phyloP scores from a whole-genome alignment of 192 early-diverging fungal species.

The Mycoemilia scoparia region DNA sequence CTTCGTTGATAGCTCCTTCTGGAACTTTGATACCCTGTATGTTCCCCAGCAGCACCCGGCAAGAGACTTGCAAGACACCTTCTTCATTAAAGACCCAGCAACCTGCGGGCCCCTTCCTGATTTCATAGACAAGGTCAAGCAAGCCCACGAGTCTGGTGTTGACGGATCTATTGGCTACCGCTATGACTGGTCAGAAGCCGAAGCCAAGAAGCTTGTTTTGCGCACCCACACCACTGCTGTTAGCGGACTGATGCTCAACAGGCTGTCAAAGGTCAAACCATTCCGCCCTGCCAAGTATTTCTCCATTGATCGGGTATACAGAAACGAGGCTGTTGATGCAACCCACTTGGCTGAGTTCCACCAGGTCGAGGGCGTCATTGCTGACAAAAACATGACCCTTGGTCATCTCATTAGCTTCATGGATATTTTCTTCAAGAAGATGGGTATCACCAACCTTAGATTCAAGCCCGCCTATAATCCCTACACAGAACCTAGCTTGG shows the following conservation, averaged over 20 bases:
- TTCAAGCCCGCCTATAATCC: conserved; percentile 99
- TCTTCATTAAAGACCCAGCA: conserved; percentile 48
- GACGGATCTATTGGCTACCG: conserved; percentile 92
- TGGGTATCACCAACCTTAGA: conserved; percentile 79
- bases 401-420: conserved; percentile 94
- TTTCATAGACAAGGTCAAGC: conserved; percentile 80
- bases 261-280: conserved; percentile 69
- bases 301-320: conserved; percentile 97
- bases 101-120: conserved; percentile 59
- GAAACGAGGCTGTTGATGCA: conserved; percentile 93
- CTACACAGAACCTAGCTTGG: conserved; percentile 98
- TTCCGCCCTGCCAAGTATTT: conserved; percentile 96
- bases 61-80: conserved; percentile 70
- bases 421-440: conserved; percentile 93
- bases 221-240: conserved; percentile 96
- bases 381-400: conserved; percentile 82
- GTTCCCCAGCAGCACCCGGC: conserved; percentile 97
- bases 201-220: conserved; percentile 82
- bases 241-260: conserved; percentile 77
- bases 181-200: conserved; percentile 79
- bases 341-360: conserved; percentile 99
- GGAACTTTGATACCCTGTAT: conserved; percentile 99
- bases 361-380: conserved; percentile 96
- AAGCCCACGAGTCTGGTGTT: conserved; percentile 83
- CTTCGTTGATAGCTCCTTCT: conserved; percentile 95